Evolutionary conservation across 2,329 filamentous ascomycete species (phyloP), one percentile per base, ranked within the genome.

Genomic region (Phaeosphaeria sp.): DNA sequence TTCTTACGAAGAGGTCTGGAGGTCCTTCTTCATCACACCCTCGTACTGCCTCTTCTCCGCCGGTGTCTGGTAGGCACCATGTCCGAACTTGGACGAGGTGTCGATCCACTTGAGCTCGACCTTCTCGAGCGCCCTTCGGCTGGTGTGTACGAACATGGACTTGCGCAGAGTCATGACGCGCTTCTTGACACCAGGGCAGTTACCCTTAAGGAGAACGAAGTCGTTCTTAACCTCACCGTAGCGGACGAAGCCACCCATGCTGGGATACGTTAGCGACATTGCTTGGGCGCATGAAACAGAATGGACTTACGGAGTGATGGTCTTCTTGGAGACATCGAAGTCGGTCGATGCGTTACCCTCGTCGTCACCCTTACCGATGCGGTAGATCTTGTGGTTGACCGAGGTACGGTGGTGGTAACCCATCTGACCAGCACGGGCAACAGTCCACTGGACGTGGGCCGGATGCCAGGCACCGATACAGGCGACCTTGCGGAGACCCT

Each of bases 391-490:
- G 92, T 99, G 95, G 91, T 99, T 99, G 87, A 95, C 91, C 67
- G 95, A 98, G 79, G 95, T 99, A 91, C 95, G 93, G 87, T 99
- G 95, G 83, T 99, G 95, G 90, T 99, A 99, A 88, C 95, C 95
- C 84, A 89, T 89, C 87, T 99, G 95, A 97, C 95, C 95, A 71
- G 95, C 95, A 91, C 95, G 95, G 81, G 94, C 95, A 86, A 99
- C 95, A 82, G 95, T 99, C 95, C 95, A 99, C 87, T 99, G 95
- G 84, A 99, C 95, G 92, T 99, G 95, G 84, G 91, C 93, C 80
- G 95, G 95, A 88, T 99, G 95, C 95, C 95, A 99, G 77, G 95
- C 95, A 91, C 95, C 95, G 83, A 99, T 99, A 97, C 95, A 99
- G 80, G 95, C 95, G 77, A 99, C 94, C 91, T 99, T 99, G 80